Conservation (phyloP, 495 filamentous ascomycete genomes). For the Aeminium ludgeri region DNA sequence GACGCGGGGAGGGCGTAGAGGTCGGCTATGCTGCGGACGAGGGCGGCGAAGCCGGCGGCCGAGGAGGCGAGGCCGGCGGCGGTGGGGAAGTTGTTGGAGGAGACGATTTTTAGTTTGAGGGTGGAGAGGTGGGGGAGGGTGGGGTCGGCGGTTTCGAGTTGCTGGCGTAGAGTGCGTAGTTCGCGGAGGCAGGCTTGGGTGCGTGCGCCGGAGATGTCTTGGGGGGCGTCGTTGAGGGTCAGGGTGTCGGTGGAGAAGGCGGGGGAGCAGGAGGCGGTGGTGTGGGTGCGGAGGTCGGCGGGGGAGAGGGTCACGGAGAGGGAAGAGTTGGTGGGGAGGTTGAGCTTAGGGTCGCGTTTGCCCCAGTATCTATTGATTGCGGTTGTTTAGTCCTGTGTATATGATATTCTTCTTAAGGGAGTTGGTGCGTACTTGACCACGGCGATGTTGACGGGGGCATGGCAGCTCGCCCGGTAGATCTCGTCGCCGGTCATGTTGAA, state of each 20-base stretch:
- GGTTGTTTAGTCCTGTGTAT: not conserved
- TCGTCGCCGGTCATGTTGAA: slow-evolving; percentile 33
- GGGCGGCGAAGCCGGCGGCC: slow-evolving; percentile 86
- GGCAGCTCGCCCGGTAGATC: slow-evolving; percentile 82
- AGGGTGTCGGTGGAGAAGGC: slow-evolving; percentile 61
- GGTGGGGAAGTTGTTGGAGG: slow-evolving; percentile 96
- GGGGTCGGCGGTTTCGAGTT: slow-evolving; percentile 52
- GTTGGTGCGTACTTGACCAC: slow-evolving; percentile 78
- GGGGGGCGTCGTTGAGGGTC: slow-evolving; percentile 62
- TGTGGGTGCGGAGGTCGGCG: slow-evolving; percentile 81
- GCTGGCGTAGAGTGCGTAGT: slow-evolving; percentile 56
- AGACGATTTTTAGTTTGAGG: slow-evolving; percentile 64
- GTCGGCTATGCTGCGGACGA: slow-evolving; percentile 82
- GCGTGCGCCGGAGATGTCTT: slow-evolving; percentile 72
- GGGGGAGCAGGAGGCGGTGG: slow-evolving; percentile 80
- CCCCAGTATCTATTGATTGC: slow-evolving; percentile 74
- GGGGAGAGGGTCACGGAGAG: slow-evolving; percentile 92
- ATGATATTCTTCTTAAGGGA: too few relatives aligned
- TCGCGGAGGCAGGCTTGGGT: slow-evolving; percentile 81
- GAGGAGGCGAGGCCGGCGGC: slow-evolving; percentile 89
- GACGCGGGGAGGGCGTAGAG: slow-evolving; percentile 69
- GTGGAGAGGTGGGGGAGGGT: slow-evolving; percentile 60
- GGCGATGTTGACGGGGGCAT: slow-evolving; percentile 95
- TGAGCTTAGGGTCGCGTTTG: slow-evolving; percentile 79
- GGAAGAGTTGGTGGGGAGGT: slow-evolving; percentile 94